Evolutionary conservation across 1,139 yeast genomes (phyloP), one percentile per base, ranked within the genome.

Genomic region (Suhomyces wounanorum): DNA sequence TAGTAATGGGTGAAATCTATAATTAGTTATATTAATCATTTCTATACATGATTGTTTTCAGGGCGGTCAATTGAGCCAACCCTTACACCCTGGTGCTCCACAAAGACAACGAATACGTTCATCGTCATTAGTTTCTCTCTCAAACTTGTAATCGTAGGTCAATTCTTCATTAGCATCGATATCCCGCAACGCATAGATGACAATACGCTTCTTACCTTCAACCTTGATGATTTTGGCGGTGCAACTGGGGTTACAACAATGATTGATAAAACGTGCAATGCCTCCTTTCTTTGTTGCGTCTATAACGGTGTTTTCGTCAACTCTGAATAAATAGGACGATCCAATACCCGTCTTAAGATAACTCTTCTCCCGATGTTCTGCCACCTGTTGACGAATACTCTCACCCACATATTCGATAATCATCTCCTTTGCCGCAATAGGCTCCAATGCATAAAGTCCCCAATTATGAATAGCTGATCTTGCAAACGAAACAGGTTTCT

Each of bases 351-450:
- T 89, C 58, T 89, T 83, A 55, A 90, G 72, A 64, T 94, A 95
- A 47, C 88, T 81, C 65, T 85, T 84, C 65, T 95, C 99, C 47
- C 99, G 79, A 61, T 89, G 83, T 61, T 95, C 99, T 1, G 98
- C 96, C 37, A 92, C 94, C 52, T 91, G 97, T 63, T 92, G 97
- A 53, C 99, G 78, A 35, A 95, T 85, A 52, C 96, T 81, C 62
- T 94, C 99, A 33, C 99, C 99, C n/a, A 94, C 98, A 62, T 94
- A 94, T 67, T 95, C 99, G 54, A 95, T 94, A 61, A 94, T 92
- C 97, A 94, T 94, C 68, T 94, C 99, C 59, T 87, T 88, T 1
- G 96, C 95, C 13, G 91, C 89, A 62, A 94, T 94, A 1, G 96
- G 96, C 63, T 94, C 98, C 63, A 89, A 75, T 0, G 99, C 99